Conservation (phyloP, 73 alveolate genomes). For the Paraurostyla sp. region DNA sequence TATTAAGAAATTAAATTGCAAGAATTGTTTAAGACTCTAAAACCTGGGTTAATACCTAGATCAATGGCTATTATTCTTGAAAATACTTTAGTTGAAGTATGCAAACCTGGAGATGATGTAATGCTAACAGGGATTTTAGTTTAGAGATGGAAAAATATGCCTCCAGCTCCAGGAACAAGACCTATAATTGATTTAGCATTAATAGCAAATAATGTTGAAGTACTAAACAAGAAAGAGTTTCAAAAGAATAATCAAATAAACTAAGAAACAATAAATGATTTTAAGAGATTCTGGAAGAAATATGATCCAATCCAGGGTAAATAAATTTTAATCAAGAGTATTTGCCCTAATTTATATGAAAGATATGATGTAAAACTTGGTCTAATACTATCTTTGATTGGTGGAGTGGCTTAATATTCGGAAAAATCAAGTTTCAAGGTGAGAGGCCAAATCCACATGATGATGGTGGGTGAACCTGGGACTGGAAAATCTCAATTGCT, state of each 20-base stretch:
- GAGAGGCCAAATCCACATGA: conserved; percentile 85
- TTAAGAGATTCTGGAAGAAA: conserved; percentile 49
- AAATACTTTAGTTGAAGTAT: conserved; percentile 74
- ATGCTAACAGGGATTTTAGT: conserved; percentile 80
- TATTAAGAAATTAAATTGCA: conserved; percentile 83
- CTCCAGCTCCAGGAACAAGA: conserved; percentile 48
- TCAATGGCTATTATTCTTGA: conserved; percentile 79
- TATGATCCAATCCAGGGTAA: conserved; percentile 35
- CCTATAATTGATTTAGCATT: conserved; percentile 62
- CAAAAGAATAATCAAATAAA: conserved; percentile 15
- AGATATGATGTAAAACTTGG: conserved; percentile 83
- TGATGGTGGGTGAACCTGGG: conserved; percentile 92
- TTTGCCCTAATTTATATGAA: conserved; percentile 75
- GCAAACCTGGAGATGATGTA: conserved; percentile 91
- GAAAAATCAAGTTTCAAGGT: conserved; percentile 57
- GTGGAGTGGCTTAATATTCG: conserved; percentile 75
- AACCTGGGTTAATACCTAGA: conserved; percentile 85
- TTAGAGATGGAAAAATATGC: conserved; percentile 75
- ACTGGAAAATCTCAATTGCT: conserved; percentile 90
- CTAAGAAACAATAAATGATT: conserved; percentile 28
- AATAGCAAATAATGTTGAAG: conserved; percentile 57
- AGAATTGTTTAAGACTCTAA: conserved; percentile 76
- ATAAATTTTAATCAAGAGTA: conserved; percentile 62
- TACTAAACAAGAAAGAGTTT: conserved; percentile 59
- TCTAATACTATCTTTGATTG: conserved; percentile 78